Evolutionary conservation across 495 filamentous ascomycete species (phyloP).

Genomic region (Podospora sp.): DNA sequence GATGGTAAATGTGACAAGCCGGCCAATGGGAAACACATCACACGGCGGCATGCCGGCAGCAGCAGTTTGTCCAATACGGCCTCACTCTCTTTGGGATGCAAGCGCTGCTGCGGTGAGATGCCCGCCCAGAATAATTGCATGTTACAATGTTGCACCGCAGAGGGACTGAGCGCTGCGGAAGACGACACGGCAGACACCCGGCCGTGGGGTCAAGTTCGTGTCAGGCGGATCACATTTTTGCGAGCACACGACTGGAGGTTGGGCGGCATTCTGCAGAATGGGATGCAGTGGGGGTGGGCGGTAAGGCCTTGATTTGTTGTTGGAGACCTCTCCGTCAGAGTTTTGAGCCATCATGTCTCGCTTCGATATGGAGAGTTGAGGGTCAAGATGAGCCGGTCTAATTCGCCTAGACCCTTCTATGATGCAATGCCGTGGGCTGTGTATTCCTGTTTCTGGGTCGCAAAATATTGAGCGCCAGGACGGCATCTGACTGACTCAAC

Average conservation of each 20-base stretch:
- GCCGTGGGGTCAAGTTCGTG: background rate
- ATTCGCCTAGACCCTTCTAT: background rate
- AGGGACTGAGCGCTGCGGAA: slow-evolving; percentile 4
- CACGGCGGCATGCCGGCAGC: background rate
- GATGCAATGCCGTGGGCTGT: background rate
- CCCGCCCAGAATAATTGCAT: background rate
- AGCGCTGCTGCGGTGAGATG: background rate
- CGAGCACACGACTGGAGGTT: background rate
- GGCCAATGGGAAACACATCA: background rate
- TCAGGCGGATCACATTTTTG: background rate
- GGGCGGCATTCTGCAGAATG: slow-evolving; percentile 1
- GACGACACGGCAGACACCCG: background rate
- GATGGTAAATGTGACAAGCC: background rate
- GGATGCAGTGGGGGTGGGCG: background rate
- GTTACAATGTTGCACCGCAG: background rate
- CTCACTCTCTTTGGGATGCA: background rate
- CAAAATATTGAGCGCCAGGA: background rate
- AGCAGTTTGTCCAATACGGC: background rate
- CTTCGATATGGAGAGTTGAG: background rate
- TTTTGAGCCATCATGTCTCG: background rate
- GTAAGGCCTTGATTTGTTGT: background rate
- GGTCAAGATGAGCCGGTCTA: background rate
- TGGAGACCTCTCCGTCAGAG: background rate
- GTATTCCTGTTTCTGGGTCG: background rate
- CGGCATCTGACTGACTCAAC: background rate